These are phyloP conservation scores for Circinella minor DNA, from an alignment of 371 early-diverging fungal genomes.

Conservation along the genomic window DNA sequence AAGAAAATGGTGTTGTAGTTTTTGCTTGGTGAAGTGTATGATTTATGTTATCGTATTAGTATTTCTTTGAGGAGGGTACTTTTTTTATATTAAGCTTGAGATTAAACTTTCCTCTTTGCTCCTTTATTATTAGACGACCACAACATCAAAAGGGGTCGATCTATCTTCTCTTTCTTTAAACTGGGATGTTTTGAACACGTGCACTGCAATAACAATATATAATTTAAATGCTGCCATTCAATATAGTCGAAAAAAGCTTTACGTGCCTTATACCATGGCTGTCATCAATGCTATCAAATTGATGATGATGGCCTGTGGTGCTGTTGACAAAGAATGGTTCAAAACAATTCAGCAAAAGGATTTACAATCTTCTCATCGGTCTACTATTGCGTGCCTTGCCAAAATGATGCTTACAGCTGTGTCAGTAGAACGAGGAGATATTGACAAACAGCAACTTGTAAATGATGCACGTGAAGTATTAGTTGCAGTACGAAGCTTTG, in stretches of 20 bases:
- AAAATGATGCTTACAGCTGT: conserved; percentile 80
- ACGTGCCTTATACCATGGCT: conserved; percentile 54
- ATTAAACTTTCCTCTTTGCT: background rate
- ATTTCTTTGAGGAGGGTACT: background rate
- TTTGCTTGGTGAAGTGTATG: background rate
- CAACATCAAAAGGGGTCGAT: background rate
- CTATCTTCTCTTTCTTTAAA: conserved; percentile 29
- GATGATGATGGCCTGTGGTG: conserved; percentile 80
- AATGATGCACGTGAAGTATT: conserved; percentile 36
- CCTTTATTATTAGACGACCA: background rate
- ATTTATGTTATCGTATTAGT: background rate
- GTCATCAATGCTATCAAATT: conserved; percentile 84
- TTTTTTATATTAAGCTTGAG: background rate
- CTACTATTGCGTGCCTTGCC: conserved; percentile 77
- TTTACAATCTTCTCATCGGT: conserved; percentile 74
- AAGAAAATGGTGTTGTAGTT: background rate
- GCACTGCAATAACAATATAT: conserved; percentile 69
- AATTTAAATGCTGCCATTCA: conserved; percentile 43
- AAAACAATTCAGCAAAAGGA: conserved; percentile 55
- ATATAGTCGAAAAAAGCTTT: conserved; percentile 59
- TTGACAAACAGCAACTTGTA: conserved; percentile 54
- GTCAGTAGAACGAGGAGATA: conserved; percentile 55
- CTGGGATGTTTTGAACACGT: conserved; percentile 68
- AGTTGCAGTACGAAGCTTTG: conserved; percentile 30
- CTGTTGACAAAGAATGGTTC: conserved; percentile 61